These are phyloP conservation scores for Populus davidiana DNA, from an alignment of 345 rosid species.

Conservation along the genomic window DNA sequence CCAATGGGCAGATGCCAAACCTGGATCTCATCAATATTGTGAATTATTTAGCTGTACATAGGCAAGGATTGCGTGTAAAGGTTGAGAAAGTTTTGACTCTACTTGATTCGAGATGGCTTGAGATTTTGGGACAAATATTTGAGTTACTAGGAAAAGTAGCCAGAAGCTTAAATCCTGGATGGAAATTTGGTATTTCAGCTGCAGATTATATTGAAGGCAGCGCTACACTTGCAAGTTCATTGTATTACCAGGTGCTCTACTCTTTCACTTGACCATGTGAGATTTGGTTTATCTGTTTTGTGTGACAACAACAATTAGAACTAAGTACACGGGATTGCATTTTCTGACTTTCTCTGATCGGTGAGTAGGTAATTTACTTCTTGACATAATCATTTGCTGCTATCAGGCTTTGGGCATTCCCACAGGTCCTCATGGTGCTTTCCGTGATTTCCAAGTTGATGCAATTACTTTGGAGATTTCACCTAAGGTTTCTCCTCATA, in stretches of 20 bases:
- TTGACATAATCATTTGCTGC: constrained; percentile 5
- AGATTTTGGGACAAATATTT: constrained; percentile 52
- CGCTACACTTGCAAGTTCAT: constrained; percentile 85
- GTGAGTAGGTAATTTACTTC: constrained; percentile 6
- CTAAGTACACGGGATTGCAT: neutral
- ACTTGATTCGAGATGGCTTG: constrained; percentile 56
- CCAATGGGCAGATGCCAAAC: constrained; percentile 98
- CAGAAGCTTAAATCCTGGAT: constrained; percentile 54
- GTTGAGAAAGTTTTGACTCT: constrained; percentile 63
- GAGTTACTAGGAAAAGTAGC: constrained; percentile 61
- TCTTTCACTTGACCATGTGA: neutral
- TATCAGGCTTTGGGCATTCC: constrained; percentile 88
- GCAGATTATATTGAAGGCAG: constrained; percentile 79
- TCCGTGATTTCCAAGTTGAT: constrained; percentile 93
- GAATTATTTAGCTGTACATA: constrained; percentile 78
- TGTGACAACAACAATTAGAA: neutral
- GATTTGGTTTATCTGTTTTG: neutral
- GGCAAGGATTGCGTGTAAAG: constrained; percentile 77
- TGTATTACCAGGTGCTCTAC: constrained; percentile 69
- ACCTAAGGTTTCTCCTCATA: constrained; percentile 46
- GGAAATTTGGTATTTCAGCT: constrained; percentile 76
- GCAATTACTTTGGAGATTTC: constrained; percentile 86
- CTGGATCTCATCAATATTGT: constrained; percentile 89
- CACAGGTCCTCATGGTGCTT: constrained; percentile 94
- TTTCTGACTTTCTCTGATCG: neutral